Evolutionary conservation across 139 green algal species (phyloP).

Genomic region (Chlorella sp.): DNA sequence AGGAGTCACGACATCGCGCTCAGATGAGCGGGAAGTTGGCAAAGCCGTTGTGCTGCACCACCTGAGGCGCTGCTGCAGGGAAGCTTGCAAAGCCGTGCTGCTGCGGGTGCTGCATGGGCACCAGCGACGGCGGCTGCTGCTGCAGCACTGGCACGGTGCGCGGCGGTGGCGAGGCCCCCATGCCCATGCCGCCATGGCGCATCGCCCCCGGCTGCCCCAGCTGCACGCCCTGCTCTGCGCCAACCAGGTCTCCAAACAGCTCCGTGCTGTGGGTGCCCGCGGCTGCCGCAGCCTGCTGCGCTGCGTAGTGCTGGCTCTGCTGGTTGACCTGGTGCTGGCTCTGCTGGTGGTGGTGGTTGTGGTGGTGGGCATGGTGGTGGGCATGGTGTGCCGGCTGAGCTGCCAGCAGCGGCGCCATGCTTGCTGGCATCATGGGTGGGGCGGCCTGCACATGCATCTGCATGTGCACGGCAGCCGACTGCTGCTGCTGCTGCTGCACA

Average conservation of each 20-base stretch:
- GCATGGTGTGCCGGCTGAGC: not conserved
- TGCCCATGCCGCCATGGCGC: too few relatives aligned
- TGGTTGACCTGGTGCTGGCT: too few relatives aligned
- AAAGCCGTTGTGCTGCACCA: not conserved
- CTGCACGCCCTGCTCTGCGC: too few relatives aligned
- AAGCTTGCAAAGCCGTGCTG: conserved; percentile 1
- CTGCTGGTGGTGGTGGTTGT: too few relatives aligned
- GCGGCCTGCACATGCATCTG: not conserved
- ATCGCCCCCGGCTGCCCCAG: not conserved
- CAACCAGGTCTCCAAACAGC: too few relatives aligned
- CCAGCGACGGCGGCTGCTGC: not conserved
- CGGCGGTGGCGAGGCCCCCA: not conserved
- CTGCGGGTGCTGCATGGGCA: not conserved
- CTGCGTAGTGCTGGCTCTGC: too few relatives aligned
- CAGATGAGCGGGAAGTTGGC: not conserved
- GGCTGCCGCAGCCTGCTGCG: too few relatives aligned
- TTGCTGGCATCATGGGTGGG: too few relatives aligned
- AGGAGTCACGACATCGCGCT: too few relatives aligned
- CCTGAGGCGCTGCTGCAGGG: too few relatives aligned
- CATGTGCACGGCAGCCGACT: not conserved
- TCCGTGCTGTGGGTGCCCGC: too few relatives aligned
- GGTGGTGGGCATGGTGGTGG: too few relatives aligned
- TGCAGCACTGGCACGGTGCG: not conserved
- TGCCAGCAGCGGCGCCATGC: not conserved
- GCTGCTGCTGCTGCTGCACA: conserved; percentile 1